Conservation (phyloP, 75 land plant genomes). For the Selaginella tamariscina region DNA sequence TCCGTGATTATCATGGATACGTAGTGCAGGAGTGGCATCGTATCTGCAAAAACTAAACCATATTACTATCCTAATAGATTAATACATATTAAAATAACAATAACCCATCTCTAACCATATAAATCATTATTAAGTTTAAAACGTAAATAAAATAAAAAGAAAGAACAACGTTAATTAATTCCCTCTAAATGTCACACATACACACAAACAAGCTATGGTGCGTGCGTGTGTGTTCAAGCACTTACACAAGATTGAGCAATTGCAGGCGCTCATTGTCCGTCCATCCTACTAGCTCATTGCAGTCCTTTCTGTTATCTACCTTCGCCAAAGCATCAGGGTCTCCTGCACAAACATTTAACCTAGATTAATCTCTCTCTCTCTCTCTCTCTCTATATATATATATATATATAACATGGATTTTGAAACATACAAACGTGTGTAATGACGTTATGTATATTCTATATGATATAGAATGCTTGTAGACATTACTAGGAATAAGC, state of each 20-base stretch:
- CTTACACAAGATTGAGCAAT: conserved; percentile 76
- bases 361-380: background rate
- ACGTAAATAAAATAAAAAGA: background rate
- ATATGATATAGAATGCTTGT: too few relatives aligned
- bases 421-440: too few relatives aligned
- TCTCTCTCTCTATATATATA: background rate
- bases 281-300: conserved; percentile 51
- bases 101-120: too few relatives aligned
- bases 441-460: too few relatives aligned
- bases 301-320: conserved; percentile 54
- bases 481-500: too few relatives aligned
- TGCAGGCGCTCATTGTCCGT: conserved; percentile 56
- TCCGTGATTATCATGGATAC: conserved; percentile 88
- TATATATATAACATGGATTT: background rate
- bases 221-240: too few relatives aligned
- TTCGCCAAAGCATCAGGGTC: conserved; percentile 73
- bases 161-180: background rate
- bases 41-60: conserved; percentile 41
- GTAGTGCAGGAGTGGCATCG: conserved; percentile 92
- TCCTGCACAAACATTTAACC: conserved; percentile 36
- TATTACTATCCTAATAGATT: too few relatives aligned
- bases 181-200: too few relatives aligned
- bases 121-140: too few relatives aligned
- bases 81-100: too few relatives aligned
- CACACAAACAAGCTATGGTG: too few relatives aligned